phyloP scores from a whole-genome alignment of 2,329 filamentous ascomycete species.

The Thielaviopsis populi region DNA sequence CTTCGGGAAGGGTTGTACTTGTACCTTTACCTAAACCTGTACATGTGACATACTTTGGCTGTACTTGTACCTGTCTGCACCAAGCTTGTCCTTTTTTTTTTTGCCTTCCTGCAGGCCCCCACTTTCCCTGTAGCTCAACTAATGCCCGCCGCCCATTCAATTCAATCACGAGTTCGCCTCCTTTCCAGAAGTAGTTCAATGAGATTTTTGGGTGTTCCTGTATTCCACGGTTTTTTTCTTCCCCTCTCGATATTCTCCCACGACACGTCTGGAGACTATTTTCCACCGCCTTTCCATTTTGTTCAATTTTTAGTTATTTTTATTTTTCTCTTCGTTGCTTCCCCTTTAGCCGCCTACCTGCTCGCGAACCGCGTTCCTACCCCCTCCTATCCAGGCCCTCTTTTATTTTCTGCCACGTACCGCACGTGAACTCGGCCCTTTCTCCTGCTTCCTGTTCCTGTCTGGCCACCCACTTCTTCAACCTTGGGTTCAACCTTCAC shows the following conservation, averaged over 20 bases:
- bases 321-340: neutral
- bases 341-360: neutral
- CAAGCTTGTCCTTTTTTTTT: neutral
- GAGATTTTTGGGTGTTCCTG: neutral
- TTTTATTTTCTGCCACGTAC: neutral
- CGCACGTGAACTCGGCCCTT: constrained; percentile 6
- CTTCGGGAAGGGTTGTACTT: neutral
- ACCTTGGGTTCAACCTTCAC: neutral
- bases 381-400: neutral
- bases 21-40: too few relatives aligned
- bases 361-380: neutral
- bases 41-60: too few relatives aligned
- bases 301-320: neutral
- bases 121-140: neutral
- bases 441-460: neutral
- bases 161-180: constrained; percentile 4
- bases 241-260: neutral
- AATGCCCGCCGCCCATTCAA: neutral
- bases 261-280: too few relatives aligned
- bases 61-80: neutral
- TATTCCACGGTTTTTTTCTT: neutral
- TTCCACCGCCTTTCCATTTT: neutral
- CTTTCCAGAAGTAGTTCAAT: neutral
- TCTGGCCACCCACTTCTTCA: neutral
- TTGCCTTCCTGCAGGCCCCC: neutral